phyloP scores from a whole-genome alignment of 2,329 filamentous ascomycete genomes.

The Metarhizium anisopliae region DNA sequence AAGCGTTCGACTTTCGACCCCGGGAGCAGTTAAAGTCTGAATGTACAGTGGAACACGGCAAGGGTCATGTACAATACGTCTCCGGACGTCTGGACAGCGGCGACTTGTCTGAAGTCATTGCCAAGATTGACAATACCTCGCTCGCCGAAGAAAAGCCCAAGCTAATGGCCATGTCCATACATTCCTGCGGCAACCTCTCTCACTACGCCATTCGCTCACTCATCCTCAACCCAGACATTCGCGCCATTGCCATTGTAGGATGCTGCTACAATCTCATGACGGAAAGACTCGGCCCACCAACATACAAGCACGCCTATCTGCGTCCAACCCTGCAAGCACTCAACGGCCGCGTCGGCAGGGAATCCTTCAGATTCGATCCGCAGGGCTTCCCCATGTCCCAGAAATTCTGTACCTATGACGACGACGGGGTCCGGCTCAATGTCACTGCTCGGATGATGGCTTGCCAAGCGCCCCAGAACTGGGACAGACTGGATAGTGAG shows the following conservation, averaged over 20 bases:
- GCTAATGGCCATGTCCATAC: conserved; percentile 86
- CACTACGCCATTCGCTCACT: conserved; percentile 88
- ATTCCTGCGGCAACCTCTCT: conserved; percentile 95
- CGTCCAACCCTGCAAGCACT: conserved; percentile 59
- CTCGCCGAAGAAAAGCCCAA: conserved; percentile 27
- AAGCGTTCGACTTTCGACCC: conserved; percentile 37
- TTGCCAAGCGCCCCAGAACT: conserved; percentile 89
- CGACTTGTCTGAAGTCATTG: conserved; percentile 59
- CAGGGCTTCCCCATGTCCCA: conserved; percentile 92
- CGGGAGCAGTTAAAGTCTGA: conserved; percentile 37
- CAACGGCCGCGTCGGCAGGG: conserved; percentile 59
- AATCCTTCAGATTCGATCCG: conserved; percentile 67
- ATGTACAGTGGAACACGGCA: conserved; percentile 50
- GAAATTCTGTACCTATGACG: conserved; percentile 49
- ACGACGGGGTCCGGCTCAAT: conserved; percentile 69
- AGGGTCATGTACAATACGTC: conserved; percentile 68
- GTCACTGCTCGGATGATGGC: conserved; percentile 98
- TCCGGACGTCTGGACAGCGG: conserved; percentile 66
- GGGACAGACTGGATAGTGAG: conserved; percentile 72
- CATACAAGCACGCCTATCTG: conserved; percentile 73
- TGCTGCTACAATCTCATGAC: conserved; percentile 98
- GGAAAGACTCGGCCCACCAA: conserved; percentile 77
- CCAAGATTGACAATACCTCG: conserved; percentile 38
- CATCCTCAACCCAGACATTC: conserved; percentile 71
- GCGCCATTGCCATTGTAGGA: conserved; percentile 88